These are phyloP conservation scores for Halteria grandinella DNA, from an alignment of 73 alveolate genomes.

Conservation along the genomic window DNA sequence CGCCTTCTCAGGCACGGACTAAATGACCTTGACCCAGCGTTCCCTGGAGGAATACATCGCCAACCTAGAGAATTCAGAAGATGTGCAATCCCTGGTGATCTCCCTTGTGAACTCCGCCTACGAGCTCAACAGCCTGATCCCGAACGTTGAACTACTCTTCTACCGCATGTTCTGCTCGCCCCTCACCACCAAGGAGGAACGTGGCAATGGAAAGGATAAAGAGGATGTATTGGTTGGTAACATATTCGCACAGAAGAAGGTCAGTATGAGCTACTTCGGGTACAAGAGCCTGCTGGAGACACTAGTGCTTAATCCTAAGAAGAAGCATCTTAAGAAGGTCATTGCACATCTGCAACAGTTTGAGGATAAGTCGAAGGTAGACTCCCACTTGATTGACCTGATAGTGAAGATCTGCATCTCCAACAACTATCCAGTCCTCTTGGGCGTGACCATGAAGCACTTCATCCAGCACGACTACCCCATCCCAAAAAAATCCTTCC, in stretches of 20 bases:
- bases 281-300: constrained; percentile 37
- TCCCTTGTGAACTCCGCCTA: constrained; percentile 5
- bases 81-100: background rate
- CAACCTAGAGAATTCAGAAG: background rate
- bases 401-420: constrained; percentile 25
- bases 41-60: constrained; percentile 34
- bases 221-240: constrained; percentile 26
- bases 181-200: constrained; percentile 14
- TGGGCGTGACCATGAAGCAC: constrained; percentile 37
- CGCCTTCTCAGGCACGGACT: constrained; percentile 21
- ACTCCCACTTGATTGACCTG: background rate
- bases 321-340: constrained; percentile 48
- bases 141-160: constrained; percentile 28
- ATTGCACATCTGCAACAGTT: background rate
- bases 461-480: constrained; percentile 2
- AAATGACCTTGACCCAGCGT: background rate
- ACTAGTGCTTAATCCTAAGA: constrained; percentile 23
- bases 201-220: constrained; percentile 1
- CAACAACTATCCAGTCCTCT: constrained; percentile 16
- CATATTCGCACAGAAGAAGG: constrained; percentile 23
- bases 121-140: constrained; percentile 35
- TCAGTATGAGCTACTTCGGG: constrained; percentile 4
- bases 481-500: background rate
- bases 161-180: constrained; percentile 50
- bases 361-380: constrained; percentile 12